These are phyloP conservation scores for Casuarina glauca DNA, from an alignment of 306 rosid species.

Conservation along the genomic window DNA sequence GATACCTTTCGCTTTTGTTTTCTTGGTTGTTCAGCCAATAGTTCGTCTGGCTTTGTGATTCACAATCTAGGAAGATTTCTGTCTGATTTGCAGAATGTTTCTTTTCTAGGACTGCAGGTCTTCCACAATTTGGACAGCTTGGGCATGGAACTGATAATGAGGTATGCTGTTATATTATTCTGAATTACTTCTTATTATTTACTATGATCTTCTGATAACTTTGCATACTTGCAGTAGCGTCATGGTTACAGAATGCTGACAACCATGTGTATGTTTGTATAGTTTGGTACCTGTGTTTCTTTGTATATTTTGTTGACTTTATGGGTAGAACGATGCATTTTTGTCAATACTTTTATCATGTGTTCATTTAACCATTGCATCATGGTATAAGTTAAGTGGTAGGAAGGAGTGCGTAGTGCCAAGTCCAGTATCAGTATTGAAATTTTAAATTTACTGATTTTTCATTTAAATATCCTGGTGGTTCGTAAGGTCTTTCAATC, in stretches of 20 bases:
- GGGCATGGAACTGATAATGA: slow-evolving; percentile 99
- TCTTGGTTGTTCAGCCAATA: slow-evolving; percentile 6
- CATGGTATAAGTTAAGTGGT: neutral
- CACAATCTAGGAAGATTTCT: slow-evolving; percentile 8
- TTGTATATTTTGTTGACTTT: neutral
- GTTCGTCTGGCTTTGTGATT: slow-evolving; percentile 6
- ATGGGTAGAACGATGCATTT: neutral
- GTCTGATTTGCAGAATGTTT: slow-evolving; percentile 21
- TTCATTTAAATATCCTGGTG: neutral
- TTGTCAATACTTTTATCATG: neutral
- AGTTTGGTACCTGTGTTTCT: neutral
- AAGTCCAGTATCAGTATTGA: neutral
- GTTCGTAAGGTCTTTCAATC: neutral
- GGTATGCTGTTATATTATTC: slow-evolving; percentile 44
- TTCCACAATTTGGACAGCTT: slow-evolving; percentile 94
- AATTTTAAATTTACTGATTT: neutral
- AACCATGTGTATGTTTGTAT: neutral
- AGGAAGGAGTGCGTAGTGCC: neutral
- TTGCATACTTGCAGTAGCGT: neutral
- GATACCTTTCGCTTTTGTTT: slow-evolving; percentile 26
- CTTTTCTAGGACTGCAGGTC: slow-evolving; percentile 82
- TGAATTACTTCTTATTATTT: neutral
- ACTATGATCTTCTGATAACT: neutral
- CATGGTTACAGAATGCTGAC: neutral
- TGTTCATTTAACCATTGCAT: neutral